Evolutionary conservation across 257 asterid species (phyloP).

Genomic region (Vinca minor): DNA sequence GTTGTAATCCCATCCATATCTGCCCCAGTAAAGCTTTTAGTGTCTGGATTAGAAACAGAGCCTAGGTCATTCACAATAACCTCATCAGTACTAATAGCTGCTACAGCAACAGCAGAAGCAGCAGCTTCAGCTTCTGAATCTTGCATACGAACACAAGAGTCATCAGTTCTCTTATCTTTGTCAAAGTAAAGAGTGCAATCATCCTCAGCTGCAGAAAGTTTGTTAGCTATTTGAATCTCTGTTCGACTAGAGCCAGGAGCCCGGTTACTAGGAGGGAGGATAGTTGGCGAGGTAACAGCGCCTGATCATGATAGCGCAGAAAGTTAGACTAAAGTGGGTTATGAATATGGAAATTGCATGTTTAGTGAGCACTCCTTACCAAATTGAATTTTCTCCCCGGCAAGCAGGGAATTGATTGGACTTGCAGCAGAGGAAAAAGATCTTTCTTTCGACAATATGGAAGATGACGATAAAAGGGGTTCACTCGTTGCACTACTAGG

Average conservation of each 20-base stretch:
- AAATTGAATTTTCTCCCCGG: constrained; percentile 94
- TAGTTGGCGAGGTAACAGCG: constrained; percentile 89
- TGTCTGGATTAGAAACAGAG: constrained; percentile 34
- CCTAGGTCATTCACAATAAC: constrained; percentile 44
- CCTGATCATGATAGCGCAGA: constrained; percentile 33
- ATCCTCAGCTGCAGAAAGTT: constrained; percentile 45
- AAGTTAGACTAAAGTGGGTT: constrained; percentile 6
- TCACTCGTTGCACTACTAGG: constrained; percentile 46
- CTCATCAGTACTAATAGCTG: constrained; percentile 79
- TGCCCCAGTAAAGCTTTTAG: constrained; percentile 39
- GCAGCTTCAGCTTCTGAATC: constrained; percentile 87
- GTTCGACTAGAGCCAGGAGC: constrained; percentile 74
- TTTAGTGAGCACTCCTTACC: constrained; percentile 34
- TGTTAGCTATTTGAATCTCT: constrained; percentile 57
- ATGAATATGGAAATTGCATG: background rate
- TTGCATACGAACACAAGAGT: constrained; percentile 46
- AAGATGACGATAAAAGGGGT: constrained; percentile 46
- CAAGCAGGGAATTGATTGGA: constrained; percentile 84
- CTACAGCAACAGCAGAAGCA: constrained; percentile 92
- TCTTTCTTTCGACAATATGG: constrained; percentile 56
- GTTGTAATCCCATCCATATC: constrained; percentile 35
- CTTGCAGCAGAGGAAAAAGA: constrained; percentile 61
- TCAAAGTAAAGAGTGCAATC: constrained; percentile 49
- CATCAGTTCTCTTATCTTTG: constrained; percentile 49
- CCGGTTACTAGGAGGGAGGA: constrained; percentile 64